Conservation (phyloP, 352 stramenopile genomes). For the Phytophthora hibernalis region DNA sequence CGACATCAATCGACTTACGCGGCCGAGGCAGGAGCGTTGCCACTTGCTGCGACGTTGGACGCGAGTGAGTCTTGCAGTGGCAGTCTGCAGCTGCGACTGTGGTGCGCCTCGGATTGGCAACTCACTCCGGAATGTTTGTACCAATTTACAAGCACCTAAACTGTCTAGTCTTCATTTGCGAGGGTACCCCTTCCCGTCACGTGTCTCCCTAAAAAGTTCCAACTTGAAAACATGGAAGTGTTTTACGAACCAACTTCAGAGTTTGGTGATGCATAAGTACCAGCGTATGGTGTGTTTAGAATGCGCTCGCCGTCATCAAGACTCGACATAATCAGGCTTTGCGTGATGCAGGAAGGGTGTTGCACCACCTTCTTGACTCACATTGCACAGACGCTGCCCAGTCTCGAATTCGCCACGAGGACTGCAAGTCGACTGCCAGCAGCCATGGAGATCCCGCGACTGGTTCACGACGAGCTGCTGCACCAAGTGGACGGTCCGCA, state of each 20-base stretch:
- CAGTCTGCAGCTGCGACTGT: conserved; percentile 21
- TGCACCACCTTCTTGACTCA: neutral
- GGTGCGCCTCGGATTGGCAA: conserved; percentile 21
- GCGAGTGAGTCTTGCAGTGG: conserved; percentile 10
- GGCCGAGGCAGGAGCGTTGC: neutral
- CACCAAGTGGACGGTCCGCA: conserved; percentile 55
- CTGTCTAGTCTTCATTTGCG: neutral
- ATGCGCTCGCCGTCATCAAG: neutral
- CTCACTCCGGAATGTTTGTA: conserved; percentile 13
- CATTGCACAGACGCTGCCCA: conserved; percentile 10
- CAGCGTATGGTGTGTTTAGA: neutral
- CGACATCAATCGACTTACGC: neutral
- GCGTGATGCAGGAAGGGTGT: too few species aligned
- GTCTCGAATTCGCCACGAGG: conserved; percentile 19
- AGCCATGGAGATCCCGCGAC: conserved; percentile 55
- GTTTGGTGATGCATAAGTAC: neutral
- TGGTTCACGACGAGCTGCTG: conserved; percentile 61
- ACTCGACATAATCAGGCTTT: too few species aligned
- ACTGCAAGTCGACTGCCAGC: conserved; percentile 10
- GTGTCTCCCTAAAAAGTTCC: too few species aligned
- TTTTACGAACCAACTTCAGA: neutral
- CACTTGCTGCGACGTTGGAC: conserved; percentile 2
- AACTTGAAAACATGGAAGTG: too few species aligned
- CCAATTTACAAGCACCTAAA: neutral
- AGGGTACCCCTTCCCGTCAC: neutral